Evolutionary conservation across 345 rosid species (phyloP).

Genomic region (Odontarrhena argentea): DNA sequence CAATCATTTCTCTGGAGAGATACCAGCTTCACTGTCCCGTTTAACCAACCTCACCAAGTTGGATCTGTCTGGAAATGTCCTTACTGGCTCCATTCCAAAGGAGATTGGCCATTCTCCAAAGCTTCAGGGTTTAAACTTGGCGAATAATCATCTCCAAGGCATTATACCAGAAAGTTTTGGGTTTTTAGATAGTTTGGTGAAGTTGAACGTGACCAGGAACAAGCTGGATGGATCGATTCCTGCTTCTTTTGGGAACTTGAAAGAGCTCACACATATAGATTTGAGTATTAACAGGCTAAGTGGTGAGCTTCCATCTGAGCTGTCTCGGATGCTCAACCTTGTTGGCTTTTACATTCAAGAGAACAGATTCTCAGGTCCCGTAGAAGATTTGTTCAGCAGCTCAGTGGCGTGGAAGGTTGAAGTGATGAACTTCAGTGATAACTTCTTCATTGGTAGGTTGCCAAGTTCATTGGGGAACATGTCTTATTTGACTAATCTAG

Average conservation of each 20-base stretch:
- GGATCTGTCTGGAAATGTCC: constrained; percentile 71
- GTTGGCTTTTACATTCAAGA: constrained; percentile 75
- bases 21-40: constrained; percentile 70
- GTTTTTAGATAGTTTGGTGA: constrained; percentile 61
- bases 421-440: constrained; percentile 62
- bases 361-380: constrained; percentile 59
- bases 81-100: constrained; percentile 66
- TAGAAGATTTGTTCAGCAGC: constrained; percentile 48
- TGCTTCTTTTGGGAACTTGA: constrained; percentile 64
- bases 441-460: constrained; percentile 56
- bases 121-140: constrained; percentile 85
- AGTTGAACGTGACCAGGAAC: constrained; percentile 73
- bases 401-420: constrained; percentile 68
- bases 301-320: constrained; percentile 62
- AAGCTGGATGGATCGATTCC: constrained; percentile 64
- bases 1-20: constrained; percentile 70
- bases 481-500: constrained; percentile 63
- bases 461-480: constrained; percentile 67
- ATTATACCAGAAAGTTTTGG: constrained; percentile 72
- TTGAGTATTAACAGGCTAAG: constrained; percentile 65
- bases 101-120: constrained; percentile 58
- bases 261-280: constrained; percentile 76
- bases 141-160: constrained; percentile 69
- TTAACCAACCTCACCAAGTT: constrained; percentile 67
- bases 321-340: constrained; percentile 63